These are phyloP conservation scores for Rhazya stricta DNA, from an alignment of 257 asterid genomes.

Conservation along the genomic window DNA sequence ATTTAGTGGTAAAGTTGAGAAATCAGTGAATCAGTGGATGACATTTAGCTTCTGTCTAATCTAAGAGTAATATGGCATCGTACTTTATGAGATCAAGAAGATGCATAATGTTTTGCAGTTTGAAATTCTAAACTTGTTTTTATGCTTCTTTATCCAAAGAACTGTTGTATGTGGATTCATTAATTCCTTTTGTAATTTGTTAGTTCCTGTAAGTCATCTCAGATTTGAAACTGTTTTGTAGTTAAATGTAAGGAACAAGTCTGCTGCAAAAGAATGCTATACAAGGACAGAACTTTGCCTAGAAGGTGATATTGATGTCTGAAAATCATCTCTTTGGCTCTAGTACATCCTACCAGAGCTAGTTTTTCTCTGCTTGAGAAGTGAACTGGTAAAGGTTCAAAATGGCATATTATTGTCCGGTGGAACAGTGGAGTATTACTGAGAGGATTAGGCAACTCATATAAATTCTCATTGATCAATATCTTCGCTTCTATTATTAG, in stretches of 20 bases:
- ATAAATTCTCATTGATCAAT: neutral
- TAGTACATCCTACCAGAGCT: neutral
- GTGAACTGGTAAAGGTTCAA: neutral
- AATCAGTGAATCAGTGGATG: neutral
- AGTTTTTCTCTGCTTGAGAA: neutral
- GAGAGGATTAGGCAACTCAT: neutral
- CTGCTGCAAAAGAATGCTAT: conserved; percentile 93
- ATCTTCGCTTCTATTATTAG: conserved; percentile 2
- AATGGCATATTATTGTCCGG: neutral
- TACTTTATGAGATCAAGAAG: conserved; percentile 1
- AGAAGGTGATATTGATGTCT: conserved; percentile 55
- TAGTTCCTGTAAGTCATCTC: conserved; percentile 1
- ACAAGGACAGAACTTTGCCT: conserved; percentile 79
- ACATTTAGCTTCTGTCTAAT: neutral
- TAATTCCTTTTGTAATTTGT: neutral
- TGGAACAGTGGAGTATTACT: neutral
- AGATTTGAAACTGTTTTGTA: conserved; percentile 26
- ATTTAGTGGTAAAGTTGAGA: neutral
- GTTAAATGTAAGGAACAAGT: conserved; percentile 92
- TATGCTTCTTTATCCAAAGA: neutral
- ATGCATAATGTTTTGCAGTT: neutral
- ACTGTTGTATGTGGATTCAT: neutral
- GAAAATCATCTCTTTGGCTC: conserved; percentile 2
- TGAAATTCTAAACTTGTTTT: neutral
- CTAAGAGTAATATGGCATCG: neutral